Evolutionary conservation across 2,329 filamentous ascomycete genomes (phyloP), one percentile per base, ranked within the genome.

Genomic region (Chaetomium sp.): DNA sequence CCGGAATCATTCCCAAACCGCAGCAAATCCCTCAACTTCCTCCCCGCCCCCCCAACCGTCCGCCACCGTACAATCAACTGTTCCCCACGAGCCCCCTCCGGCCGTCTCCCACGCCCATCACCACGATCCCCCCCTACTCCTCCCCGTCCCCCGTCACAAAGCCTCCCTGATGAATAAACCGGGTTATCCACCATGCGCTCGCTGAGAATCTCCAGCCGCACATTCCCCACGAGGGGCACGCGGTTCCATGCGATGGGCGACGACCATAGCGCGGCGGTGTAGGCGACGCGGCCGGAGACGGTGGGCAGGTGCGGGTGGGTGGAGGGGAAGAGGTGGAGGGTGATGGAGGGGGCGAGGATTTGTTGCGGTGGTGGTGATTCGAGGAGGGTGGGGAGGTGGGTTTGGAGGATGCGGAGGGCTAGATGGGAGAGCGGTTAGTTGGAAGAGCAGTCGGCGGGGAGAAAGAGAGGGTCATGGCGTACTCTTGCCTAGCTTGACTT

Each of bases 231-330:
- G 19, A 97, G 82, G 2, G 94, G 94, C 1, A 99, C 80, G 34
- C 89, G 84, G 66, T 95, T 95, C 94, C 94, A 99, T 35, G 91
- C 92, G 51, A 99, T 87, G 0, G 94, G 94, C 0, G 91, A 91
- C 0, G 94, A 96, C 91, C 91, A 97, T 40, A 99, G 77, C 2
- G 94, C 94, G 14, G 94, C 92, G 38, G 88, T 88, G 70, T 99
- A 99, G 48, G 90, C 87, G 38, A 96, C 87, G 47, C 88, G 84
- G 52, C 94, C 94, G 34, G 89, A 89, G 42, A 97, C 94, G n/a
- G 85, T 88, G 37, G 94, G 94, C 2, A 99, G 88, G 69, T 92
- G 87, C 2, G 88, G 89, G 66, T 95, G 89, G 0, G 89, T 94
- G 34, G 84, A 82, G 40, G 85, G 85, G 69, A 88, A 88, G 61